Evolutionary conservation across 176 grass and related monocot genomes (phyloP).

Genomic region (Aegilops sharonensis): DNA sequence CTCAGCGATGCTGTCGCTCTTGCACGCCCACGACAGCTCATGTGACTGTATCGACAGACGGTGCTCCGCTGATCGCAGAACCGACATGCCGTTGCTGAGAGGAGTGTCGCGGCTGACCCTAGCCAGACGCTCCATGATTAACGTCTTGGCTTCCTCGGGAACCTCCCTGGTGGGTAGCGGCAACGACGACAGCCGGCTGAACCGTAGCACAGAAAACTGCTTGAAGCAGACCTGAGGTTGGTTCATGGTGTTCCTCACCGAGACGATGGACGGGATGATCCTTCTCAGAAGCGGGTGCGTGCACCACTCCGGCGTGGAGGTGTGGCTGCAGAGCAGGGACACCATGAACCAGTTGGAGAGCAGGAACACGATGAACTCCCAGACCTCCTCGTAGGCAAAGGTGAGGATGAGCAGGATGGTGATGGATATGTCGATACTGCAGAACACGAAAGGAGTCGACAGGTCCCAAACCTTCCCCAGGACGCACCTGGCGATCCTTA

Average conservation of each 20-base stretch:
- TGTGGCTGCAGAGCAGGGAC: neutral
- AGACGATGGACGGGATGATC: neutral
- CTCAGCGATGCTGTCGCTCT: too few relatives aligned
- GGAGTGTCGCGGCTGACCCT: too few relatives aligned
- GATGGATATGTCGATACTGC: neutral
- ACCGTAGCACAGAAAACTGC: too few relatives aligned
- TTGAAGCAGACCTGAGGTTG: too few relatives aligned
- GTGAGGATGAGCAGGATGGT: neutral
- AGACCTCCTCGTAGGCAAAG: neutral
- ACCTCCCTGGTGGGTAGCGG: too few relatives aligned
- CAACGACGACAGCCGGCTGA: too few relatives aligned
- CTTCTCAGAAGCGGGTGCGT: neutral
- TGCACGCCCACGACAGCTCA: too few relatives aligned
- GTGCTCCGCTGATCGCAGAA: too few relatives aligned
- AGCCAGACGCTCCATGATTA: too few relatives aligned
- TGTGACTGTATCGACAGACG: too few relatives aligned
- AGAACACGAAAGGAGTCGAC: neutral
- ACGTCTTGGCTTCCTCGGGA: too few relatives aligned
- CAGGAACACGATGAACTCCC: neutral
- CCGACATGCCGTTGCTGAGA: too few relatives aligned
- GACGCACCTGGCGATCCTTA: neutral
- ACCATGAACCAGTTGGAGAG: conserved; percentile 29
- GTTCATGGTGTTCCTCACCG: neutral
- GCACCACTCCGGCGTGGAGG: neutral
- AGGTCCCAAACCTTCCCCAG: fast-evolving